Evolutionary conservation across 2,329 filamentous ascomycete species (phyloP).

Genomic region (Aspergillus melleus): DNA sequence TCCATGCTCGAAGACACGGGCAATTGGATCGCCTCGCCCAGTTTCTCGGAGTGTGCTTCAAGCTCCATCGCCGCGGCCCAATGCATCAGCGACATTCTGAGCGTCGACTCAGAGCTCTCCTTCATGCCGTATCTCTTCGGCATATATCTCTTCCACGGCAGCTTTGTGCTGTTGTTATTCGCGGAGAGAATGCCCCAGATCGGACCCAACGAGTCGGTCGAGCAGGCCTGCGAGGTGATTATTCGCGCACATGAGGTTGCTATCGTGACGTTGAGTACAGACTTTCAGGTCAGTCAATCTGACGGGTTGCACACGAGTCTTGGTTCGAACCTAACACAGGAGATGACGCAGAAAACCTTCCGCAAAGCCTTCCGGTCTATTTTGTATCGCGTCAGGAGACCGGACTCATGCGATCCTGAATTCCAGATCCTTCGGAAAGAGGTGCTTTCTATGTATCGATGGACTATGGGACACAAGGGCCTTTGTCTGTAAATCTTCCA

Average conservation of each 20-base stretch:
- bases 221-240: conserved; percentile 52
- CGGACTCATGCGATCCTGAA: conserved; percentile 39
- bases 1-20: conserved; percentile 52
- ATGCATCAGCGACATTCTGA: conserved; percentile 48
- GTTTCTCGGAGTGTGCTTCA: conserved; percentile 48
- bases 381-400: conserved; percentile 47
- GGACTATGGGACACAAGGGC: conserved; percentile 35
- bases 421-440: conserved; percentile 50
- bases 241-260: conserved; percentile 54
- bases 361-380: conserved; percentile 54
- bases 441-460: conserved; percentile 54
- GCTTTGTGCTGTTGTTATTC: conserved; percentile 52
- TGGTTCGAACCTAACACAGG: too few species aligned
- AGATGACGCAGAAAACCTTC: conserved; percentile 52
- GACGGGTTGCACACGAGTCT: too few species aligned
- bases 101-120: conserved; percentile 51
- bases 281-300: conserved; percentile 46
- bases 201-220: conserved; percentile 47
- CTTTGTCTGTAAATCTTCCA: background rate
- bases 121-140: conserved; percentile 57
- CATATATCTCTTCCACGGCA: conserved; percentile 54
- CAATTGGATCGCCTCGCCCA: conserved; percentile 50
- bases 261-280: conserved; percentile 52
- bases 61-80: conserved; percentile 51
- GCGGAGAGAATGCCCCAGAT: conserved; percentile 53